phyloP scores from a whole-genome alignment of 768 basidiomycete species.

The Macrolepiota fuliginosa region DNA sequence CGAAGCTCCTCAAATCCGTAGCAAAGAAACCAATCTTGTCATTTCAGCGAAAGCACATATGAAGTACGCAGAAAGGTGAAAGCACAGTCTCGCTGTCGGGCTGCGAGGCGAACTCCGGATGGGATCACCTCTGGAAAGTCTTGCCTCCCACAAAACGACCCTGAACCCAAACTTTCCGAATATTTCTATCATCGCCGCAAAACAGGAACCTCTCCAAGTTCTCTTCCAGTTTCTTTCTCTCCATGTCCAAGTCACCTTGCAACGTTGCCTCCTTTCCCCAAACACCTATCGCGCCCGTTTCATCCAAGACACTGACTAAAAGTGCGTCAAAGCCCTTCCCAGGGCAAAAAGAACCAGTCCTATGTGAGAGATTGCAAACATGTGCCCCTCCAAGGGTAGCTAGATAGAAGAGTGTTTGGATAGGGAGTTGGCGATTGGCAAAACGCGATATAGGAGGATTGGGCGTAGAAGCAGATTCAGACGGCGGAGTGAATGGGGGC shows the following conservation, averaged over 20 bases:
- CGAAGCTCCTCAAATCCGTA: too few relatives aligned
- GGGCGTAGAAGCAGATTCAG: neutral
- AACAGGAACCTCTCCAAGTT: constrained; percentile 85
- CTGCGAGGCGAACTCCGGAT: too few relatives aligned
- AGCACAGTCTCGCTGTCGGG: too few relatives aligned
- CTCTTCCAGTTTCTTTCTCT: constrained; percentile 42
- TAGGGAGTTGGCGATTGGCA: constrained; percentile 59
- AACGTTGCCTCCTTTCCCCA: constrained; percentile 24
- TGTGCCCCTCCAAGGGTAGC: constrained; percentile 91
- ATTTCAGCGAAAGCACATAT: too few relatives aligned
- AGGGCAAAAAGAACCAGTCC: constrained; percentile 70
- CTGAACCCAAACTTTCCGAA: constrained; percentile 79
- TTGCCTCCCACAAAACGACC: constrained; percentile 76
- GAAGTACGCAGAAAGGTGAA: too few relatives aligned
- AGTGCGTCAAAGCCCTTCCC: constrained; percentile 94
- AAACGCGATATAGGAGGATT: constrained; percentile 28
- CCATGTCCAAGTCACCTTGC: constrained; percentile 17
- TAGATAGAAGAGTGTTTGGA: constrained; percentile 80
- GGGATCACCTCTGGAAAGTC: constrained; percentile 22
- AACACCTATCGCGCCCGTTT: constrained; percentile 47
- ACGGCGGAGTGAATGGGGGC: constrained; percentile 12
- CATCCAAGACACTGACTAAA: constrained; percentile 55
- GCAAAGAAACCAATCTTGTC: too few relatives aligned
- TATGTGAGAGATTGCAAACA: constrained; percentile 67
- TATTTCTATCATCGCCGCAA: constrained; percentile 84